These are phyloP conservation scores for Talaromyces stipitatus DNA, from an alignment of 495 filamentous ascomycete species.

Conservation along the genomic window DNA sequence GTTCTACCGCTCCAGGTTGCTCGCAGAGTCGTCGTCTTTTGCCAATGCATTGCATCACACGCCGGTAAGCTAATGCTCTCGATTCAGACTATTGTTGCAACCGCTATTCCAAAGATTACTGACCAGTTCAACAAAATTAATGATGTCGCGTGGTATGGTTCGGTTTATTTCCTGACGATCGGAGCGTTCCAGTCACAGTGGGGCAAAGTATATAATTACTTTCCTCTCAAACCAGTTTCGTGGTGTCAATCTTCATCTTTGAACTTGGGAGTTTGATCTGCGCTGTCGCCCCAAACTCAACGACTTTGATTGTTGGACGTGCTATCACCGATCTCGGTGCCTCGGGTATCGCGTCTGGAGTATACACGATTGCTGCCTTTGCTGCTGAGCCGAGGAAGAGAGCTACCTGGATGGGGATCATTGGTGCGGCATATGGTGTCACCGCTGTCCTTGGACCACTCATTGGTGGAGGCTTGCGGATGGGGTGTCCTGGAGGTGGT, in stretches of 20 bases:
- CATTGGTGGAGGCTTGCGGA: not conserved
- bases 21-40: too few relatives aligned
- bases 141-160: not conserved
- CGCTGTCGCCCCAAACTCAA: constrained; percentile 64
- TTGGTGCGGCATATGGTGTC: not conserved
- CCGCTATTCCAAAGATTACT: not conserved
- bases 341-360: not conserved
- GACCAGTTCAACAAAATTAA: not conserved
- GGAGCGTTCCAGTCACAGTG: not conserved
- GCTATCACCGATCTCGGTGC: not conserved
- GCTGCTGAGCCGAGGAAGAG: not conserved
- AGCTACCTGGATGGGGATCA: not conserved
- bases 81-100: not conserved
- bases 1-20: too few relatives aligned
- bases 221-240: not conserved
- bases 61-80: too few relatives aligned
- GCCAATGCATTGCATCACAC: too few relatives aligned
- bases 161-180: not conserved
- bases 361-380: not conserved
- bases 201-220: not conserved
- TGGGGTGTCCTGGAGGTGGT: not conserved
- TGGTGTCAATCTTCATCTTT: constrained; percentile 44
- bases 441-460: not conserved
- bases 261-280: constrained; percentile 76
- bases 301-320: constrained; percentile 35